phyloP scores from a whole-genome alignment of 2,329 filamentous ascomycete genomes.

The Xylaria polymorpha region DNA sequence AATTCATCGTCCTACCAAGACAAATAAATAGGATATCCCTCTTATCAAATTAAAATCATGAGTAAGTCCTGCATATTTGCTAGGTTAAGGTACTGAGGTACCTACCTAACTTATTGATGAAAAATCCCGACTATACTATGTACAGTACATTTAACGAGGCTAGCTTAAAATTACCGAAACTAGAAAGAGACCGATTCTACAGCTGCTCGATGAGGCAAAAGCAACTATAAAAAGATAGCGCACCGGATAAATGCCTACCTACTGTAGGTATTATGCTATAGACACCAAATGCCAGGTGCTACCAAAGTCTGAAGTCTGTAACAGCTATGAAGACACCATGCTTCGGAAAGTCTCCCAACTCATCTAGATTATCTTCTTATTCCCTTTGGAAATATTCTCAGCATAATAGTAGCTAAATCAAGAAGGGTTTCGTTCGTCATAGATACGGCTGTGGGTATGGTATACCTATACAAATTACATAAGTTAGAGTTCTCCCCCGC shows the following conservation, averaged over 20 bases:
- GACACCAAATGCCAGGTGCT: not conserved
- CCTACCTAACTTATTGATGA: not conserved
- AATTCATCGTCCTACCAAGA: not conserved
- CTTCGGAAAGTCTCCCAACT: too few species aligned
- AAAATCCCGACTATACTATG: not conserved
- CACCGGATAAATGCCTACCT: not conserved
- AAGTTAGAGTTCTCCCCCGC: not conserved
- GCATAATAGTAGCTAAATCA: not conserved
- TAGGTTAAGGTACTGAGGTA: not conserved
- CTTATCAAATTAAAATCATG: not conserved
- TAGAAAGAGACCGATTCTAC: conserved; percentile 7
- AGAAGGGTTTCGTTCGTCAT: not conserved
- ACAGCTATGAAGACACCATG: not conserved
- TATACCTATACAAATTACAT: conserved; percentile 9
- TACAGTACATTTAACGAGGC: not conserved
- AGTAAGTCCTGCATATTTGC: not conserved
- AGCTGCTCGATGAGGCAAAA: conserved; percentile 6
- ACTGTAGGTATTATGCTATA: not conserved
- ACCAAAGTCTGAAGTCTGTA: too few species aligned
- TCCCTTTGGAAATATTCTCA: not conserved
- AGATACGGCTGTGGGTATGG: not conserved
- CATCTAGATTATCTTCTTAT: not conserved
- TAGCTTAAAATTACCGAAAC: conserved; percentile 7
- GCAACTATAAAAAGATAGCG: not conserved
- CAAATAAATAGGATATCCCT: not conserved